A percentile compares a stretch with the other conserved stretches of the same genome.
Evolutionary conservation across 768 basidiomycete genomes (phyloP).

Genomic region (Hydnum rufescens): DNA sequence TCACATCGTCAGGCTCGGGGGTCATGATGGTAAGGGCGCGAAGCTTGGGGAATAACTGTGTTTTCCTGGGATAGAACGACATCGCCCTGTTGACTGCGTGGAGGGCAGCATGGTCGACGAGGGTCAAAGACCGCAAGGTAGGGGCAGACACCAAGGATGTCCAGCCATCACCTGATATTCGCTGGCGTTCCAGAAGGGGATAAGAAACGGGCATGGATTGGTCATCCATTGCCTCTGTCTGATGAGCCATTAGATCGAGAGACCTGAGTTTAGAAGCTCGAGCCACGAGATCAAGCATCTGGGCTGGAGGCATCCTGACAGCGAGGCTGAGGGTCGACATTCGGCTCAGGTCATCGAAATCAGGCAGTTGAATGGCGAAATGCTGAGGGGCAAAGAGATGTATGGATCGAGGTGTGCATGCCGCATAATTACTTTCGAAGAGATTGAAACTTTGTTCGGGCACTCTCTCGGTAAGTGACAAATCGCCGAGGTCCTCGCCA

Average conservation of each 20-base stretch:
- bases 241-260: background rate
- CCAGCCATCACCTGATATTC: background rate
- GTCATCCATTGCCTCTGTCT: background rate
- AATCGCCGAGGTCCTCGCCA: background rate
- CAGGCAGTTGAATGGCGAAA: background rate
- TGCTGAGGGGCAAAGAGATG: background rate
- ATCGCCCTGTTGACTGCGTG: background rate
- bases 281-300: background rate
- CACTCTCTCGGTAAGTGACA: background rate
- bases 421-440: background rate
- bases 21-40: background rate
- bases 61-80: background rate
- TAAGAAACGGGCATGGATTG: background rate
- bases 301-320: background rate
- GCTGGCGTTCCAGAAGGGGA: background rate
- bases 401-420: background rate
- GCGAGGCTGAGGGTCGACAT: background rate
- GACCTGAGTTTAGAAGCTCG: background rate
- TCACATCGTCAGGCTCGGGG: background rate
- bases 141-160: background rate
- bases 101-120: background rate
- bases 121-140: background rate
- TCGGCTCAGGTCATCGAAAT: background rate
- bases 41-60: background rate
- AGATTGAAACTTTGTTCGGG: background rate